Base-by-base conservation (phyloP, 495 filamentous ascomycete genomes). In the Penicillium coffeae region DNA sequence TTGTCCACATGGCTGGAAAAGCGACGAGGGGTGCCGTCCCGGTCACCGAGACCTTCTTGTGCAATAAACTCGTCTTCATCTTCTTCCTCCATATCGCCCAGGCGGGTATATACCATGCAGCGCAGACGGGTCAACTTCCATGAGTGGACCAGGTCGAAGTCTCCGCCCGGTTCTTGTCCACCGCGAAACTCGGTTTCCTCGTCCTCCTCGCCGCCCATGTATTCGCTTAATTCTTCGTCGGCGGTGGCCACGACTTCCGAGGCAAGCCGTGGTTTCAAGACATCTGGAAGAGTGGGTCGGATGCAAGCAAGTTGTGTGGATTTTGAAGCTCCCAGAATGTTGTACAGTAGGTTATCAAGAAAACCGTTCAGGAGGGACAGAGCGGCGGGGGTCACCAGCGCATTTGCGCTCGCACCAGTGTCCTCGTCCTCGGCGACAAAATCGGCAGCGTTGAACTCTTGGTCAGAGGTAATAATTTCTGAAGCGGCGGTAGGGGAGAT, bases 71-170 rank as follows among this genome's bases (percentile, higher is more conserved):
- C 82, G 59, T 96, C 90, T 63, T 98, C 93, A 43, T 97, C 94
- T 56, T 96, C 89, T 69, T 96, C 91, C 65, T 99, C 94, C 79
- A 99, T 82, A 58, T 99, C 93, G 19, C 94, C 94, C 12, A 99
- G 71, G 9, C 90, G 90, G 6, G 89, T 97, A 63, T 97, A 97
- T 14, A 97, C 92, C 94, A 99, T 97, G 60, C 91, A 93, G 45
- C 93, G 82, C 46, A 99, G 69, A 41, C 94, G 84, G 1, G 89
- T 91, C 42, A 91, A 78, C 66, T 90, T 95, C 90, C 91, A 99
- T 12, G 90, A 83, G 38, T 85, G 72, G 59, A 95, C 84, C 12
- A 95, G 71, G 61, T 97, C 89, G 80, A 91, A 96, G 47, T 85
- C 82, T 1, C 73, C 72, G 41, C 64, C 67, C 0, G 74, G 71